phyloP scores from a whole-genome alignment of 108 stramenopile species.

The Nannochloropsis granulata region DNA sequence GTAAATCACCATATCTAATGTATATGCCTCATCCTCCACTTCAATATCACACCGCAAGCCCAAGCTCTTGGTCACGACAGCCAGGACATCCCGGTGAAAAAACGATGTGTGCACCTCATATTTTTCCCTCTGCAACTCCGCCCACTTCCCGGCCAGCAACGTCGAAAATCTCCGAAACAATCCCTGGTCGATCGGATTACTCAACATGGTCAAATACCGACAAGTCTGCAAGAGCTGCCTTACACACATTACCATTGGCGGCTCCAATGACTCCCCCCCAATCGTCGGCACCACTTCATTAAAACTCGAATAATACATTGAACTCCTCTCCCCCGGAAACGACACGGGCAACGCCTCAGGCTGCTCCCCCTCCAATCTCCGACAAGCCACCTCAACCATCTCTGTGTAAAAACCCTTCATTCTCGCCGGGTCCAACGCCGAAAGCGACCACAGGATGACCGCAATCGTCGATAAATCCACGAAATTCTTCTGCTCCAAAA shows the following conservation, averaged over 20 bases:
- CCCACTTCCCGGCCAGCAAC: neutral
- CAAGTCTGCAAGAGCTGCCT: neutral
- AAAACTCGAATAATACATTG: neutral
- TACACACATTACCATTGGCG: neutral
- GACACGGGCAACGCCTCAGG: neutral
- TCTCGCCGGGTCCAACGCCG: neutral
- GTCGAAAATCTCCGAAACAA: neutral
- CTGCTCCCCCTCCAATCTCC: neutral
- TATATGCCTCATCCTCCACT: neutral
- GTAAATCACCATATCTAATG: neutral
- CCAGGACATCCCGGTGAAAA: neutral
- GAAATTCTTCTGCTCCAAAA: neutral
- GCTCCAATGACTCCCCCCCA: neutral
- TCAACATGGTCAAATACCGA: neutral
- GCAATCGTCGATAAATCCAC: neutral
- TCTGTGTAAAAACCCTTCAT: neutral
- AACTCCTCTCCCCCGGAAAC: neutral
- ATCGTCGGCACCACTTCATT: neutral
- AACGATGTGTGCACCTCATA: neutral
- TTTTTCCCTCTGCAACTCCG: neutral
- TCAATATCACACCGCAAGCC: neutral
- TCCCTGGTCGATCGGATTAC: neutral
- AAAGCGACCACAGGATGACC: neutral
- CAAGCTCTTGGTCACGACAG: neutral
- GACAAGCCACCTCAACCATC: neutral